These are phyloP conservation scores for Diutina siamensis DNA, from an alignment of 1,139 yeast genomes.

Conservation along the genomic window DNA sequence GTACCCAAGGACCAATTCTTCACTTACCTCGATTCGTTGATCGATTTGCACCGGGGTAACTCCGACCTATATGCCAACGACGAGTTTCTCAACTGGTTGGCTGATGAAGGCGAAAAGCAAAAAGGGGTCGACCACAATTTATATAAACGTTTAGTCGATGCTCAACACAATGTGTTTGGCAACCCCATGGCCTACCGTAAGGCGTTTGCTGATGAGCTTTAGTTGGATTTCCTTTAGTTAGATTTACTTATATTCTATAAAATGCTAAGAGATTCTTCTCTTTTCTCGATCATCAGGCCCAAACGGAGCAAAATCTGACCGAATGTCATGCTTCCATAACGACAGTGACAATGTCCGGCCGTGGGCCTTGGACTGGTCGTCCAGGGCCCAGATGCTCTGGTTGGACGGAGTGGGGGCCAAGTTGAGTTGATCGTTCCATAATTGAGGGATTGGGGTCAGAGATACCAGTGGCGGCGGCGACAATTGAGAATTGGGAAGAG, in stretches of 20 bases:
- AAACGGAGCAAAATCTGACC: conserved; percentile 1
- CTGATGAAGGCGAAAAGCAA: conserved; percentile 35
- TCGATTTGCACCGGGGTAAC: conserved; percentile 21
- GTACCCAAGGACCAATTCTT: conserved; percentile 24
- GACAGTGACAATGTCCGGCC: conserved; percentile 2
- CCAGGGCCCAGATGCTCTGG: conserved; percentile 5
- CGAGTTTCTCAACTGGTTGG: conserved; percentile 52
- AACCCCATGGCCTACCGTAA: conserved; percentile 63
- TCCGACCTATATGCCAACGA: conserved; percentile 16
- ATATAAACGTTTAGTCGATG: conserved; percentile 38
- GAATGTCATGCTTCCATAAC: conserved; percentile 5
- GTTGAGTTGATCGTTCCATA: conserved; percentile 3
- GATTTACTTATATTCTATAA: neutral
- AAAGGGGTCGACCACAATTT: conserved; percentile 18
- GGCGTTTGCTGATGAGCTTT: conserved; percentile 36
- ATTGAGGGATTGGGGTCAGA: conserved; percentile 4
- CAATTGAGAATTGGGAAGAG: neutral
- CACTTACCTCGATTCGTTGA: conserved; percentile 30
- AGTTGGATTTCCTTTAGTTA: conserved; percentile 7
- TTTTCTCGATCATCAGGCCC: neutral
- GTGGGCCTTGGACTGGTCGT: neutral
- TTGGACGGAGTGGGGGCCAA: neutral
- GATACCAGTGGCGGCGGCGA: conserved; percentile 4
- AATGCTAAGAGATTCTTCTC: neutral
- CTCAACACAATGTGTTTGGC: conserved; percentile 68